Evolutionary conservation across 2,329 filamentous ascomycete genomes (phyloP).

Genomic region (Colletotrichum chrysophilum): DNA sequence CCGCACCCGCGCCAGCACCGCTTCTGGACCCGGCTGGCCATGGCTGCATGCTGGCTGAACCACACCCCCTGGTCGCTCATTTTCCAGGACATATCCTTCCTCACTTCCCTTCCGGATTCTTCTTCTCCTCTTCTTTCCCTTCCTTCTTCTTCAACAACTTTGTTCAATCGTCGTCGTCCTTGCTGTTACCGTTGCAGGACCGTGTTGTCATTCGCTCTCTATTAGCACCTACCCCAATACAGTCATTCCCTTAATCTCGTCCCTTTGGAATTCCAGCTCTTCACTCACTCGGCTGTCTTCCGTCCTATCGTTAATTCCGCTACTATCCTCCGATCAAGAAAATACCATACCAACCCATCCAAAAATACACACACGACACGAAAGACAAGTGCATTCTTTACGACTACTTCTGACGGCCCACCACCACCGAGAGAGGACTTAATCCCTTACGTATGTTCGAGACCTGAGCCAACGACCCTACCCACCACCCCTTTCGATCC

Average conservation of each 20-base stretch:
- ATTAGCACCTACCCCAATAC: slow-evolving; percentile 21
- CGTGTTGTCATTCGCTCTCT: slow-evolving; percentile 29
- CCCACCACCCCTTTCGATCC: neutral
- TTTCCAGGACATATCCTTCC: slow-evolving; percentile 22
- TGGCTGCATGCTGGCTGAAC: neutral
- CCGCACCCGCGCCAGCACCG: neutral
- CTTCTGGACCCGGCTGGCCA: neutral
- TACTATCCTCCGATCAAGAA: slow-evolving; percentile 14
- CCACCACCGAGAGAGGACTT: slow-evolving; percentile 11
- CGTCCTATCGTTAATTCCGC: slow-evolving; percentile 49
- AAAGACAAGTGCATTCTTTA: slow-evolving; percentile 20
- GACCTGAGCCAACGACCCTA: neutral
- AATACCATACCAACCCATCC: neutral
- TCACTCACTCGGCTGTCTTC: slow-evolving; percentile 52
- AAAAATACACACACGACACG: slow-evolving; percentile 18
- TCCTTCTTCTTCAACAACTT: slow-evolving; percentile 29
- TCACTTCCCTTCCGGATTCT: slow-evolving; percentile 7
- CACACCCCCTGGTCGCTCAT: slow-evolving; percentile 5
- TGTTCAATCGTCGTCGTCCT: slow-evolving; percentile 37
- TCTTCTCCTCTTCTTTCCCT: slow-evolving; percentile 21
- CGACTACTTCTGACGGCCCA: slow-evolving; percentile 10
- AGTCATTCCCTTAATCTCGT: slow-evolving; percentile 27
- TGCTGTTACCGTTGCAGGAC: slow-evolving; percentile 29
- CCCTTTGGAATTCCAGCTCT: slow-evolving; percentile 43
- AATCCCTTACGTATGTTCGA: slow-evolving; percentile 20